Base-by-base conservation (phyloP, 2,329 filamentous ascomycete species). In the Scopulariopsis brevicaulis region DNA sequence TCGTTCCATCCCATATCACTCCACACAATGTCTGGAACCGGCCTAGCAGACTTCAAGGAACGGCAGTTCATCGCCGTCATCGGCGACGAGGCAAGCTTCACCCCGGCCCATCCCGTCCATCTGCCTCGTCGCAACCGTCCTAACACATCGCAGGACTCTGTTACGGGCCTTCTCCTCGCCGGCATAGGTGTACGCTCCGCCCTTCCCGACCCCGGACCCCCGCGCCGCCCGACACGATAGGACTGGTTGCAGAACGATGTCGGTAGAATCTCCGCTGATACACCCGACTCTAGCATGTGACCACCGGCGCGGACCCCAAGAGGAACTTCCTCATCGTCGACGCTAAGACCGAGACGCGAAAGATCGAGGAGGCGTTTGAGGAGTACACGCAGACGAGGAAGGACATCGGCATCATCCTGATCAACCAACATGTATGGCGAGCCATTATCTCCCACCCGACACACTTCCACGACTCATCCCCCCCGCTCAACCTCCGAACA, bases 281-380 rank as follows among this genome's bases (percentile, higher is more conserved):
- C 32, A 15, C 18, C 15, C 15, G 15, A 8, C 34, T 14, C 12
- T 63, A 96, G 92, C 93, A 97, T 71, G 92, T 97, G 62, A 96
- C 91, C 18, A 81, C 87, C 57, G 87, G 90, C 7, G 90, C 93
- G 52, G 90, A 96, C 69, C 83, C 89, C 46, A 88, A 96, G 70
- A 96, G 96, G 79, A 99, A 99, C 80, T 99, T 96, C 76, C 84
- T 99, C 11, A 90, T 99, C 59, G 94, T 99, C 61, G 93, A 99
- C 73, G 77, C 74, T 70, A 97, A 97, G 80, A 99, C 93, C 43
- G 91, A 96, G 64, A 94, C 82, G 57, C 77, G 88, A 3, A 79
- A 88, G 59, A 96, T 99, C 68, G 94, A 97, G 73, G 82, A 85
- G 40, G 87, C 92, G 11, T 99, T 99, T 70, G 87, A 95, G 63